Evolutionary conservation across 2,329 filamentous ascomycete species (phyloP).

Genomic region (Verticillium tricorpus): DNA sequence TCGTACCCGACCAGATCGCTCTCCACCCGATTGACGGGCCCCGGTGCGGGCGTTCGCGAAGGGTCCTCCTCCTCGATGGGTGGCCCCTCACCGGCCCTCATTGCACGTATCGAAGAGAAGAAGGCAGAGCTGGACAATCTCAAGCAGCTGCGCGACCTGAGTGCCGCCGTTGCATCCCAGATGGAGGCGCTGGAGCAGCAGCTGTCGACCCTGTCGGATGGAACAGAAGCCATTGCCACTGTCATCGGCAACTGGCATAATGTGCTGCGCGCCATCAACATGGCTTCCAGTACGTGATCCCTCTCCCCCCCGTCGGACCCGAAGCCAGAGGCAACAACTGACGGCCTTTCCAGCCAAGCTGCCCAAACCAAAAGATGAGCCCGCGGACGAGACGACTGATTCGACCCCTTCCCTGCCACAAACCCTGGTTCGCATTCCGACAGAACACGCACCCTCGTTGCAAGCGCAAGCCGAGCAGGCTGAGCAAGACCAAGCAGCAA

Average conservation of each 20-base stretch:
- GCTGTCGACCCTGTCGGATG: slow-evolving; percentile 70
- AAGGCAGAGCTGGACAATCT: slow-evolving; percentile 77
- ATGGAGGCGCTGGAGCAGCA: slow-evolving; percentile 81
- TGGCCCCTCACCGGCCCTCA: slow-evolving; percentile 64
- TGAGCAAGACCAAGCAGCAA: slow-evolving; percentile 34
- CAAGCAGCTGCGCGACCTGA: slow-evolving; percentile 72
- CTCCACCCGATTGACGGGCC: slow-evolving; percentile 56
- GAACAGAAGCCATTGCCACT: slow-evolving; percentile 81
- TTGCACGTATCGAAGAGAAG: slow-evolving; percentile 79
- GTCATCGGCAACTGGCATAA: slow-evolving; percentile 87
- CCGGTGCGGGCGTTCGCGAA: slow-evolving; percentile 51
- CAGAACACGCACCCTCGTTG: slow-evolving; percentile 65
- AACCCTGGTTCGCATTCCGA: slow-evolving; percentile 79
- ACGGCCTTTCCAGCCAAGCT: slow-evolving; percentile 57
- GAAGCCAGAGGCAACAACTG: not conserved
- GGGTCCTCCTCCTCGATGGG: slow-evolving; percentile 30
- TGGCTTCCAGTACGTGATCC: slow-evolving; percentile 68
- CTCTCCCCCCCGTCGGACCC: not conserved
- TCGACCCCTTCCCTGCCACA: slow-evolving; percentile 57
- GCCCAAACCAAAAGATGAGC: slow-evolving; percentile 51
- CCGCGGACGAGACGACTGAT: slow-evolving; percentile 24
- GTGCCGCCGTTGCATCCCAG: slow-evolving; percentile 71
- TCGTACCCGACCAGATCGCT: slow-evolving; percentile 53
- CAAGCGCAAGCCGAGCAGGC: slow-evolving; percentile 56
- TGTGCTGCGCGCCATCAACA: slow-evolving; percentile 77